Conservation (phyloP, 108 stramenopile species). For the Cyclotella atomus region DNA sequence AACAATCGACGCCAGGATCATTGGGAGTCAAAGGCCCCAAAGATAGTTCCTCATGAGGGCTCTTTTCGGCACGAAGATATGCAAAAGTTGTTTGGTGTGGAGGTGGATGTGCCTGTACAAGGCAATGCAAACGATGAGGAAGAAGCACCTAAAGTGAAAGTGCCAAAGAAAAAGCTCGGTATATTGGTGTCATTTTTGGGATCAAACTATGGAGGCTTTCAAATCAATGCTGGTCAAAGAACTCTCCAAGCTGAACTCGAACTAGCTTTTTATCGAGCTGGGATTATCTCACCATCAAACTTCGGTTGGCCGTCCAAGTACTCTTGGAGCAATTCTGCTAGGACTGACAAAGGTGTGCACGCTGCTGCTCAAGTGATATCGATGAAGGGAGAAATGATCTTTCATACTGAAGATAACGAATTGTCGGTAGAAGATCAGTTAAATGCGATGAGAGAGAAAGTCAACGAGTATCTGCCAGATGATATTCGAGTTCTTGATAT, state of each 20-base stretch:
- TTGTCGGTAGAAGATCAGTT: constrained; percentile 28
- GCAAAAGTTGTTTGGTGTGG: constrained; percentile 56
- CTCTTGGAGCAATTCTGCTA: constrained; percentile 92
- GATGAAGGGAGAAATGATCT: constrained; percentile 74
- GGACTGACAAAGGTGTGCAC: constrained; percentile 96
- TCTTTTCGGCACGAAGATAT: constrained; percentile 71
- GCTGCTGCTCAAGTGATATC: constrained; percentile 91
- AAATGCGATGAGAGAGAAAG: constrained; percentile 57
- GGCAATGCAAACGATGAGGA: not conserved
- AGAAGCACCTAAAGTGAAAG: constrained; percentile 2
- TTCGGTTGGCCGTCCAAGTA: constrained; percentile 93
- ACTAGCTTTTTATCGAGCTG: constrained; percentile 79
- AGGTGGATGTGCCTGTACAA: not conserved
- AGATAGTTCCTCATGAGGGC: constrained; percentile 59
- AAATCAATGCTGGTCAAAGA: constrained; percentile 78
- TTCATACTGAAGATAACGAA: constrained; percentile 40
- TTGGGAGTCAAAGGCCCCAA: constrained; percentile 11
- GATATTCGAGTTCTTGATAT: constrained; percentile 90
- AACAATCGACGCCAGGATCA: constrained; percentile 14
- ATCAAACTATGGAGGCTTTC: constrained; percentile 87
- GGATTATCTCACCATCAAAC: constrained; percentile 70
- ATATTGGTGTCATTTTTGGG: constrained; percentile 75
- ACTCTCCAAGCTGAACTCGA: constrained; percentile 94
- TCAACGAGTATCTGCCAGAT: constrained; percentile 85
- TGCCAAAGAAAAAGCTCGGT: constrained; percentile 67